Evolutionary conservation across 2,329 filamentous ascomycete species (phyloP).

Genomic region (Orbilia javanica): DNA sequence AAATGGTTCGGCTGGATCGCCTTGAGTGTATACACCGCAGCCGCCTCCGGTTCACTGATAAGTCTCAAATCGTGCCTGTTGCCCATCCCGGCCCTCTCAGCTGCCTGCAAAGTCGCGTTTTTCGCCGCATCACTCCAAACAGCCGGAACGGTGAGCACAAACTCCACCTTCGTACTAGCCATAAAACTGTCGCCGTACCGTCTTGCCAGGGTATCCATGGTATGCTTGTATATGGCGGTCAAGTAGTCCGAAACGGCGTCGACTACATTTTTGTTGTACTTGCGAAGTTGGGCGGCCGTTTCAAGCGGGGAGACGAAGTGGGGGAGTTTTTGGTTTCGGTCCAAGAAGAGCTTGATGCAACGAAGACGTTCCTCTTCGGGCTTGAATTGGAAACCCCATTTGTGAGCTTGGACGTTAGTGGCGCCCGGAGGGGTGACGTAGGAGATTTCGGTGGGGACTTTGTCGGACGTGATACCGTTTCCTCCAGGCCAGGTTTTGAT

Average conservation of each 20-base stretch:
- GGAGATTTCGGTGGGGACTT: constrained; percentile 82
- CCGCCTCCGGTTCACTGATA: constrained; percentile 62
- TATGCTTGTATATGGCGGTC: constrained; percentile 80
- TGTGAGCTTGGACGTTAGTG: constrained; percentile 64
- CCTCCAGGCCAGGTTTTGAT: constrained; percentile 88
- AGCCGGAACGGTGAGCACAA: constrained; percentile 83
- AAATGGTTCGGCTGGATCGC: constrained; percentile 60
- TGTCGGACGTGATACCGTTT: constrained; percentile 88
- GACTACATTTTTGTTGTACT: constrained; percentile 80
- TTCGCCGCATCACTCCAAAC: constrained; percentile 90
- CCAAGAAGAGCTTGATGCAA: constrained; percentile 87
- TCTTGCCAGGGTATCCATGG: constrained; percentile 80
- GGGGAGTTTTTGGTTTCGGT: constrained; percentile 82
- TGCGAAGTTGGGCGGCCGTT: constrained; percentile 80
- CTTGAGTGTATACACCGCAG: constrained; percentile 61
- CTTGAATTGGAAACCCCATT: constrained; percentile 87
- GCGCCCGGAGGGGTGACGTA: constrained; percentile 65
- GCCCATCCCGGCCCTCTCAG: constrained; percentile 83
- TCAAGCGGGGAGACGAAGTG: constrained; percentile 84
- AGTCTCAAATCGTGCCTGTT: constrained; percentile 62
- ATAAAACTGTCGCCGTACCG: constrained; percentile 84
- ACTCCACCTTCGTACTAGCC: constrained; percentile 79
- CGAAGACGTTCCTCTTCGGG: constrained; percentile 80
- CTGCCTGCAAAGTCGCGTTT: constrained; percentile 82
- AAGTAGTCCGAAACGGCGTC: constrained; percentile 85